Base-by-base conservation (phyloP, 2,329 filamentous ascomycete genomes). In the Periconia digitata region DNA sequence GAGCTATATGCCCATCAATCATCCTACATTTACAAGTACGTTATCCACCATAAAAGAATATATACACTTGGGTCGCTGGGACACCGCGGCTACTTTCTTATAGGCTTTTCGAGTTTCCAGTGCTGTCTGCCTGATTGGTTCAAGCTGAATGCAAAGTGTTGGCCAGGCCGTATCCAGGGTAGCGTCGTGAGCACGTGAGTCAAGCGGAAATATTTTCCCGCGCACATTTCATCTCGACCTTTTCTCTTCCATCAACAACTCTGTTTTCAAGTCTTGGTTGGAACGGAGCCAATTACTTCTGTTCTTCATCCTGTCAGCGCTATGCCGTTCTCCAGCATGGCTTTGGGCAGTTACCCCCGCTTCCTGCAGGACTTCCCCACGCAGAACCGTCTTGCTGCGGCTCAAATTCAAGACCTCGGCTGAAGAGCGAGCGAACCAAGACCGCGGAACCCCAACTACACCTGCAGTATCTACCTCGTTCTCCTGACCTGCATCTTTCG, bases 401-500 rank as follows among this genome's bases (percentile, higher is more conserved):
- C 44, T 47, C 41, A 44, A 43, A 41, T 35, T 42, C 42, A 48
- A 49, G 60, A 70, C 67, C 67, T 70, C 67, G 67, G 67, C 54
- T 70, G 63, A 64, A 42, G 37, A 40, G 41, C 55, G 40, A 43
- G 40, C 51, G 48, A 55, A 46, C 54, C 59, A 58, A 54, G 51
- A 51, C 60, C 59, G 64, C 63, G 66, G 64, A 61, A 60, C 55
- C 57, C 56, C 61, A 68, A 60, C 62, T 60, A 58, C 55, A 50
- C 50, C 50, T 56, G 44, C 56, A 55, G 50, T 39, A 48, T 38
- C 54, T 50, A 51, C 56, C 49, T 46, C 54, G 44, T 46, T 50
- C 41, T 46, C 51, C n/a, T 15, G 27, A 12, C 27, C 3, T 32
- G 27, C 10, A 15, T 32, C 27, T 32, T 32, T 4, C 4, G 10